Evolutionary conservation across 78 protist genomes (phyloP).

Genomic region (Speleostelium caveatum): DNA sequence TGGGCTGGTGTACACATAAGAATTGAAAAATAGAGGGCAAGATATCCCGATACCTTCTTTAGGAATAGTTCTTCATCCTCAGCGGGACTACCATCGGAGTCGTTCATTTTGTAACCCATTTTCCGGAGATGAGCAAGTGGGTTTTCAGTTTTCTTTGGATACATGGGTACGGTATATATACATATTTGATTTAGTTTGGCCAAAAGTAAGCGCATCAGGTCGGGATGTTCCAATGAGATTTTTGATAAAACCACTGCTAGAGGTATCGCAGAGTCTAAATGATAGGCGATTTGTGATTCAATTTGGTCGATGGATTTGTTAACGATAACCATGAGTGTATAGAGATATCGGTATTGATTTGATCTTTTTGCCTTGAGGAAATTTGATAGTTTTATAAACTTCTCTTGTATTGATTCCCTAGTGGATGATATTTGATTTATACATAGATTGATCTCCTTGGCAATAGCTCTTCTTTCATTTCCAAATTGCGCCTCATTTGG

Average conservation of each 20-base stretch:
- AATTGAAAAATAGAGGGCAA: slow-evolving; percentile 2
- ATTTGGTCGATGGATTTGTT: slow-evolving; percentile 10
- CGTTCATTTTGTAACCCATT: neutral
- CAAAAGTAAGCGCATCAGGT: neutral
- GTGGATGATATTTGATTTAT: slow-evolving; percentile 5
- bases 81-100: neutral
- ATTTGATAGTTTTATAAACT: neutral
- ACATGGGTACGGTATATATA: slow-evolving; percentile 1
- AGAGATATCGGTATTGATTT: neutral
- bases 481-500: neutral
- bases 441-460: neutral
- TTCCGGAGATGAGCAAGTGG: neutral
- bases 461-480: neutral
- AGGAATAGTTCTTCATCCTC: slow-evolving; percentile 17
- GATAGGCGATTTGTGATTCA: slow-evolving; percentile 23
- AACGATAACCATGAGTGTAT: neutral
- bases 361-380: neutral
- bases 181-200: neutral
- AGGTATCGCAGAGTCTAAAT: neutral
- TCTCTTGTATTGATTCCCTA: neutral
- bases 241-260: neutral
- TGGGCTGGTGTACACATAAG: neutral
- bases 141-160: neutral
- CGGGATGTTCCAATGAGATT: neutral
- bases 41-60: slow-evolving; percentile 2